A percentile compares a stretch with the other conserved stretches of the same genome.
Evolutionary conservation across 148 eudicot genomes (phyloP).

Genomic region (Rhododendron vialii): DNA sequence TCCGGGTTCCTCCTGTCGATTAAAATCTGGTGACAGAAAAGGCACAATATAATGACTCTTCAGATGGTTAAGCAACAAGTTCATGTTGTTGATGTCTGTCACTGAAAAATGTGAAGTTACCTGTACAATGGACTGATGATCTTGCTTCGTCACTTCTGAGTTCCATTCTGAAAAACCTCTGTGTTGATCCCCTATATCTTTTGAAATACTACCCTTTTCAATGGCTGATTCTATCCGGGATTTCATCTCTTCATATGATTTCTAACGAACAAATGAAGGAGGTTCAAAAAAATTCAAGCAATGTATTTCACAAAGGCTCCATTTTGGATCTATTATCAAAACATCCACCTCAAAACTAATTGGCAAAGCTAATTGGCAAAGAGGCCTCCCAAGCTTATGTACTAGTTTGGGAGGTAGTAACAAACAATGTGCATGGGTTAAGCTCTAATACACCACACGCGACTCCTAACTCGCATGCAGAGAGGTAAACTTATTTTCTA

Average conservation of each 20-base stretch:
- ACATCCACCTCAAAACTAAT: background rate
- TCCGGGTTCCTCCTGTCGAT: slow-evolving; percentile 28
- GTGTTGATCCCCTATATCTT: slow-evolving; percentile 27
- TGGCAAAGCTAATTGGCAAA: background rate
- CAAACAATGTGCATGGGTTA: background rate
- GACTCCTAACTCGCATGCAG: too few species aligned
- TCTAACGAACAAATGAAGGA: slow-evolving; percentile 13
- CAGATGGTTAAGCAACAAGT: background rate
- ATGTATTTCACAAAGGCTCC: background rate
- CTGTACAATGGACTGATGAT: slow-evolving; percentile 47
- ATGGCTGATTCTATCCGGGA: slow-evolving; percentile 27
- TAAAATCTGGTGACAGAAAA: slow-evolving; percentile 25
- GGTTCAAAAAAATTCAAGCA: background rate
- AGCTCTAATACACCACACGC: background rate
- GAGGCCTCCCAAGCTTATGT: background rate
- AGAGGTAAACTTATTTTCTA: too few species aligned
- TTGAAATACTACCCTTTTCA: slow-evolving; percentile 18
- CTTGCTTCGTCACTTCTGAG: slow-evolving; percentile 28
- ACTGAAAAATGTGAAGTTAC: slow-evolving; percentile 10
- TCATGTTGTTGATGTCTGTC: background rate
- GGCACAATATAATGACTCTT: background rate
- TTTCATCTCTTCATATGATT: slow-evolving; percentile 38
- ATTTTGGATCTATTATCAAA: background rate
- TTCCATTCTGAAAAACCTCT: slow-evolving; percentile 47
- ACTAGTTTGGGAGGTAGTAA: background rate